phyloP scores from a whole-genome alignment of 2,329 filamentous ascomycete genomes.

The Aspergillus texensis region DNA sequence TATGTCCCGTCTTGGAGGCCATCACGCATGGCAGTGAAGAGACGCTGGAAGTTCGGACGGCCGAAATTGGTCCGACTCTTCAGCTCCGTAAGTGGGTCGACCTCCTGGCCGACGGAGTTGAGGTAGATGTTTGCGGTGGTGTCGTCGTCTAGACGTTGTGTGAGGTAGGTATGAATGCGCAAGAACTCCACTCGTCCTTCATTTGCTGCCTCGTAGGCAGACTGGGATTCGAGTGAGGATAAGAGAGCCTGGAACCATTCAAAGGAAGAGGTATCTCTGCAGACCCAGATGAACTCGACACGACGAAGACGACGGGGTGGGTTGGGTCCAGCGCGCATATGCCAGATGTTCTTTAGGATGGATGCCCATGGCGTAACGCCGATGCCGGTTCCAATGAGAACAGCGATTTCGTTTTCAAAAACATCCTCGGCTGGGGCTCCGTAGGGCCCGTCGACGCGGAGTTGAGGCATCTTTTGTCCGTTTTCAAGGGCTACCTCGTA shows the following conservation, averaged over 20 bases:
- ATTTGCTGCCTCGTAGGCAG: conserved; percentile 67
- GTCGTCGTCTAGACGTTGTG: conserved; percentile 87
- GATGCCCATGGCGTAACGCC: conserved; percentile 86
- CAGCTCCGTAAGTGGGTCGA: conserved; percentile 91
- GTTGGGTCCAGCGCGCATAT: conserved; percentile 86
- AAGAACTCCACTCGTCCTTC: conserved; percentile 71
- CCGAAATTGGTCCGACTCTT: conserved; percentile 91
- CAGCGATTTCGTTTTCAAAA: conserved; percentile 83
- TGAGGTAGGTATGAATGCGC: conserved; percentile 97
- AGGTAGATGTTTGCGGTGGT: conserved; percentile 96
- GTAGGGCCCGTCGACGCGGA: conserved; percentile 93
- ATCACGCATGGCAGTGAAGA: conserved; percentile 83
- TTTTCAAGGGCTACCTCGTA: conserved; percentile 96
- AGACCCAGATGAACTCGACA: conserved; percentile 99
- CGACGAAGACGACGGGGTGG: conserved; percentile 85
- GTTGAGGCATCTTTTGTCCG: conserved; percentile 84
- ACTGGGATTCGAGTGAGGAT: conserved; percentile 86
- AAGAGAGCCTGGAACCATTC: conserved; percentile 98
- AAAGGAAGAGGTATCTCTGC: conserved; percentile 91
- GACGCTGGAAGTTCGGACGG: conserved; percentile 79
- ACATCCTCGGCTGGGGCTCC: conserved; percentile 97
- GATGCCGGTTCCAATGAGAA: conserved; percentile 81
- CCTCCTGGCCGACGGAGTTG: conserved; percentile 84
- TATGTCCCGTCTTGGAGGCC: conserved; percentile 86
- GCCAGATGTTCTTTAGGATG: conserved; percentile 97